A percentile compares a stretch with the other conserved stretches of the same genome.
Evolutionary conservation across 2,329 filamentous ascomycete species (phyloP).

Genomic region (Botrytis byssoidea): DNA sequence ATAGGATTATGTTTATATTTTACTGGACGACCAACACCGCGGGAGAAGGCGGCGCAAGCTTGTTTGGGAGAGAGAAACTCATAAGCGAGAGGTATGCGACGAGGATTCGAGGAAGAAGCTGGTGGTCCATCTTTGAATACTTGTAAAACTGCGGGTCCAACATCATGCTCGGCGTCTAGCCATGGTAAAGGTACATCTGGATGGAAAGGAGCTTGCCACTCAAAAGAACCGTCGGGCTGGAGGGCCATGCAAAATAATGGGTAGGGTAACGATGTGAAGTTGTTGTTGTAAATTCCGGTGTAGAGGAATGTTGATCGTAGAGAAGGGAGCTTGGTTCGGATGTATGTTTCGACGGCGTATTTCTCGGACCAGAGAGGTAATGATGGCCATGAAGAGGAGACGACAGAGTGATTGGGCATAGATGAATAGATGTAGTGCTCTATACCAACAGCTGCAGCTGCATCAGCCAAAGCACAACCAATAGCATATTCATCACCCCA

Average conservation of each 20-base stretch:
- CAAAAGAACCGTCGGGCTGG: conserved; percentile 78
- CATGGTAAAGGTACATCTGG: conserved; percentile 86
- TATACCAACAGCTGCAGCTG: conserved; percentile 78
- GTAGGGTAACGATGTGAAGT: conserved; percentile 90
- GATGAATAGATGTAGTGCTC: conserved; percentile 95
- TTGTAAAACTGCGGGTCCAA: conserved; percentile 87
- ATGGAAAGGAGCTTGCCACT: conserved; percentile 93
- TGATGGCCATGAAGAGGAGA: conserved; percentile 67
- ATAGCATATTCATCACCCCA: conserved; percentile 93
- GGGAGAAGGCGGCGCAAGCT: conserved; percentile 76
- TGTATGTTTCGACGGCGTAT: conserved; percentile 88
- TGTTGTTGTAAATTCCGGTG: conserved; percentile 98
- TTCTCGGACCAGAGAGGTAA: conserved; percentile 91
- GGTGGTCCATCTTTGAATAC: conserved; percentile 95
- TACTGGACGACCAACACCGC: conserved; percentile 74
- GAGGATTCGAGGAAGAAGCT: conserved; percentile 52
- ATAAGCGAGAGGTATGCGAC: conserved; percentile 82
- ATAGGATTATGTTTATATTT: conserved; percentile 69
- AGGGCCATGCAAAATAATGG: conserved; percentile 95
- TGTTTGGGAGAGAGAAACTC: conserved; percentile 82
- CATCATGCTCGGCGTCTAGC: conserved; percentile 94
- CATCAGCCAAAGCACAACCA: conserved; percentile 83
- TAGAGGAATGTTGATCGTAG: conserved; percentile 87
- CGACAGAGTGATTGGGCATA: conserved; percentile 90
- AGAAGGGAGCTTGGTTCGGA: conserved; percentile 61